A percentile compares a stretch with the other conserved stretches of the same genome.
Conservation (phyloP, 768 basidiomycete genomes). For the Gloeophyllum trabeum region DNA sequence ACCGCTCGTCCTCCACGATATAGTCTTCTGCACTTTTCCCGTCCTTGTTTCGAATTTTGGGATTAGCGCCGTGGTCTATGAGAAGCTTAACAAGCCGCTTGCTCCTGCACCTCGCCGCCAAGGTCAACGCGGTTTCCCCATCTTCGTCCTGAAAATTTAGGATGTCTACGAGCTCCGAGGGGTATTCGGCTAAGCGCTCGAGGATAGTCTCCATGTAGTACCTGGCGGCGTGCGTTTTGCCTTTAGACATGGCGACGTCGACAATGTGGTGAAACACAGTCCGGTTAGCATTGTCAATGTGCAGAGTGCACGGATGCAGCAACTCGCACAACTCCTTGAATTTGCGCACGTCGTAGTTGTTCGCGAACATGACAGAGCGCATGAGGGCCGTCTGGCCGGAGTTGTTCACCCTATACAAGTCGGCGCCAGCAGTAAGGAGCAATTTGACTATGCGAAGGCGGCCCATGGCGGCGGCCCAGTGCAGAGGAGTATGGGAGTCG, state of each 20-base stretch:
- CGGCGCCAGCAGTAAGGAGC: constrained; percentile 86
- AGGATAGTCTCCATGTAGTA: constrained; percentile 99
- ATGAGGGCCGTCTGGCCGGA: constrained; percentile 95
- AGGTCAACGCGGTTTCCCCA: constrained; percentile 92
- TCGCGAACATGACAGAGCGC: constrained; percentile 99
- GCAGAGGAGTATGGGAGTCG: constrained; percentile 92
- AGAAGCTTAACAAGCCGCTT: constrained; percentile 92
- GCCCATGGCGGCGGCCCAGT: constrained; percentile 99
- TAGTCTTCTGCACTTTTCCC: constrained; percentile 98
- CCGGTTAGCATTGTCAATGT: constrained; percentile 96
- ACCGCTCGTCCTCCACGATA: constrained; percentile 96
- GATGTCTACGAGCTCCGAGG: constrained; percentile 92
- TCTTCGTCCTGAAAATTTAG: constrained; percentile 99
- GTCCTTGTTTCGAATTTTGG: constrained; percentile 88
- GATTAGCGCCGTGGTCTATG: constrained; percentile 93
- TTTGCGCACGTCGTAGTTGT: constrained; percentile 98
- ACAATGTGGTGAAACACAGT: constrained; percentile 98
- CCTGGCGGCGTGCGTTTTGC: constrained; percentile 92
- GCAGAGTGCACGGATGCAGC: constrained; percentile 93
- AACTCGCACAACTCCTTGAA: constrained; percentile 97
- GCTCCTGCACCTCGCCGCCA: constrained; percentile 92
- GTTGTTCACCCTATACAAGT: constrained; percentile 94
- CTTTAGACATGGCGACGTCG: constrained; percentile 94
- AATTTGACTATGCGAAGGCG: constrained; percentile 93
- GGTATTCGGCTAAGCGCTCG: constrained; percentile 79